Percentiles rank a stretch among this genome's conserved stretches.
These are phyloP conservation scores for Gossypium anomalum DNA, from an alignment of 345 rosid species.

Conservation along the genomic window DNA sequence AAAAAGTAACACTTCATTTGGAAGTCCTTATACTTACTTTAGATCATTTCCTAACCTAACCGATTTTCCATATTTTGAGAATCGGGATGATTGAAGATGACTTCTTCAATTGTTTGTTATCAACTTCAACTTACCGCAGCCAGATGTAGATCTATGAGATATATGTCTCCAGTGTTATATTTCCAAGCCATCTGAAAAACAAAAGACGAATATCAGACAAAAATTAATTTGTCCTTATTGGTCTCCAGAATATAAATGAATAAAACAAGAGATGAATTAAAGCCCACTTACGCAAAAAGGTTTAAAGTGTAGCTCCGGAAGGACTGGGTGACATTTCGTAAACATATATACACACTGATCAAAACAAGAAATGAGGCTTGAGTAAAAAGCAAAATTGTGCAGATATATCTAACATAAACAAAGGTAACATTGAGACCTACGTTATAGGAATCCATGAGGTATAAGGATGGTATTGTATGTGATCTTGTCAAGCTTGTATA, in stretches of 20 bases:
- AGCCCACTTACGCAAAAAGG: constrained; percentile 75
- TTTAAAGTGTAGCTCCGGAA: constrained; percentile 85
- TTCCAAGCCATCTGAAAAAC: constrained; percentile 77
- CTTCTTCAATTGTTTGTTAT: not conserved
- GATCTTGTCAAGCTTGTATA: constrained; percentile 88
- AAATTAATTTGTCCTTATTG: not conserved
- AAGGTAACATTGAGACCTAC: constrained; percentile 39
- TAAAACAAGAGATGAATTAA: constrained; percentile 9
- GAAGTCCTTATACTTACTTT: not conserved
- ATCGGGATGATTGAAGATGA: not conserved
- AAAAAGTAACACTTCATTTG: constrained; percentile 1
- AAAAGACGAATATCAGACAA: not conserved
- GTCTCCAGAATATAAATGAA: constrained; percentile 5
- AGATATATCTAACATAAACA: not conserved
- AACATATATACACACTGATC: constrained; percentile 78
- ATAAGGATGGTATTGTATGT: constrained; percentile 94
- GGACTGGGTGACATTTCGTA: constrained; percentile 78
- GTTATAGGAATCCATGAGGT: constrained; percentile 99
- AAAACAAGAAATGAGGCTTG: constrained; percentile 18
- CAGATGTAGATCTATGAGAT: constrained; percentile 92
- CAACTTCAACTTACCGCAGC: constrained; percentile 56
- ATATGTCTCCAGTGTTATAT: constrained; percentile 83
- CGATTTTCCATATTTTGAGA: not conserved
- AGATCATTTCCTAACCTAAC: constrained; percentile 13
- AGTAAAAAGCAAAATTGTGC: constrained; percentile 7